Base-by-base conservation (phyloP, 371 early-diverging fungal species). In the Quaeritorhiza haematococci region DNA sequence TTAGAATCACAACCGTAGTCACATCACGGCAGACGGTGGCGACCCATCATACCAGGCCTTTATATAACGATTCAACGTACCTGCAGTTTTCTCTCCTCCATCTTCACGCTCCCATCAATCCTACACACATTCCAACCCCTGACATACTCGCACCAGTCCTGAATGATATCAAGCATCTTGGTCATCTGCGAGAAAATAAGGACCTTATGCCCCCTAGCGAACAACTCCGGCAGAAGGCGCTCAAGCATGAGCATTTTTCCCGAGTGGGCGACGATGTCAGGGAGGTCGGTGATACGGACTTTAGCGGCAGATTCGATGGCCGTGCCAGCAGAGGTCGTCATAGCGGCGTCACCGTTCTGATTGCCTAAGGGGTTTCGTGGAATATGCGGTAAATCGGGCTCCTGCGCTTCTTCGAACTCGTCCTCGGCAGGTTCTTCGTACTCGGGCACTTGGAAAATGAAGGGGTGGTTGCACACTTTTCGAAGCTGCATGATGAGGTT, bases 381-480 rank as follows among this genome's bases (percentile, higher is more conserved):
- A 13, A 13, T 19, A 38, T 38, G 38, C 13, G 13, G 38, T 38
- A 38, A 38, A 50, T 50, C 50, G 50, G n/a, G n/a, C n/a, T n/a
- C n/a, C n/a, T n/a, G n/a, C n/a, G n/a, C n/a, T n/a, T n/a, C n/a
- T n/a, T n/a, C n/a, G n/a, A n/a, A n/a, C n/a, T n/a, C n/a, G n/a
- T n/a, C n/a, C n/a, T n/a, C n/a, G n/a, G n/a, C n/a, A n/a, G n/a
- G n/a, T n/a, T n/a, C n/a, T n/a, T n/a, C n/a, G n/a, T n/a, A n/a
- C n/a, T n/a, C n/a, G n/a, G n/a, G n/a, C n/a, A n/a, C n/a, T n/a
- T n/a, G n/a, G 68, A 99, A 96, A 3, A 99, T 83, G 68, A 98
- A 99, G 7, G 99, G 99, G 69, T 99, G 99, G 62, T 98, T 99
- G 69, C 99, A 98, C 73, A 98, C 97, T 69, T 99, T 99, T 62